phyloP scores from a whole-genome alignment of 352 stramenopile species.

The Blastocystis sp. region DNA sequence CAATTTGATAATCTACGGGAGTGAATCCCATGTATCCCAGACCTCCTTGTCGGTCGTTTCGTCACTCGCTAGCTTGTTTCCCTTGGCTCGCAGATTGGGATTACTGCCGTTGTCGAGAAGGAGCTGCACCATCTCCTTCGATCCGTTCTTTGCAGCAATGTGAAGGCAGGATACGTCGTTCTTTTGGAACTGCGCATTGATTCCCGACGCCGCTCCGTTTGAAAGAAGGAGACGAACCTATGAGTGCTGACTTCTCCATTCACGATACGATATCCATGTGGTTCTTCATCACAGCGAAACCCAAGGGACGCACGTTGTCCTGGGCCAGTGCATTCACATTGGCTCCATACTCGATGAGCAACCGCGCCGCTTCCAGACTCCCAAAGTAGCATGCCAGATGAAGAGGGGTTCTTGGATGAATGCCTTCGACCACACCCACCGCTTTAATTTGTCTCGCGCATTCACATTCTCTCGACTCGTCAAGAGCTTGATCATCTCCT shows the following conservation, averaged over 20 bases:
- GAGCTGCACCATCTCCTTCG: conserved; percentile 43
- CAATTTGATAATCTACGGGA: conserved; percentile 19
- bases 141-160: conserved; percentile 36
- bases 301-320: not conserved
- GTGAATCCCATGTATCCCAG: not conserved
- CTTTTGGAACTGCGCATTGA: conserved; percentile 44
- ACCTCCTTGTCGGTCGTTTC: not conserved
- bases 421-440: not conserved
- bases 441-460: conserved; percentile 33
- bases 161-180: conserved; percentile 7
- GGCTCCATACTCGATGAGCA: conserved; percentile 48
- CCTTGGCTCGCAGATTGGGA: conserved; percentile 16
- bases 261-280: conserved; percentile 27
- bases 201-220: conserved; percentile 36
- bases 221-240: conserved; percentile 28
- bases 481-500: conserved; percentile 51
- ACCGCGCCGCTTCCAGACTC: conserved; percentile 32
- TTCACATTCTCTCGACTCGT: conserved; percentile 39
- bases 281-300: conserved; percentile 54
- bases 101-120: conserved; percentile 42
- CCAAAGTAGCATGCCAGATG: conserved; percentile 37
- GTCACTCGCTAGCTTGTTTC: not conserved
- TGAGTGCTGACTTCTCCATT: not conserved
- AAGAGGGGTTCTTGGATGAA: conserved; percentile 31
- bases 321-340: conserved; percentile 35